These are phyloP conservation scores for Porphyra umbilicalis DNA, from an alignment of 31 red algal species.

Conservation along the genomic window DNA sequence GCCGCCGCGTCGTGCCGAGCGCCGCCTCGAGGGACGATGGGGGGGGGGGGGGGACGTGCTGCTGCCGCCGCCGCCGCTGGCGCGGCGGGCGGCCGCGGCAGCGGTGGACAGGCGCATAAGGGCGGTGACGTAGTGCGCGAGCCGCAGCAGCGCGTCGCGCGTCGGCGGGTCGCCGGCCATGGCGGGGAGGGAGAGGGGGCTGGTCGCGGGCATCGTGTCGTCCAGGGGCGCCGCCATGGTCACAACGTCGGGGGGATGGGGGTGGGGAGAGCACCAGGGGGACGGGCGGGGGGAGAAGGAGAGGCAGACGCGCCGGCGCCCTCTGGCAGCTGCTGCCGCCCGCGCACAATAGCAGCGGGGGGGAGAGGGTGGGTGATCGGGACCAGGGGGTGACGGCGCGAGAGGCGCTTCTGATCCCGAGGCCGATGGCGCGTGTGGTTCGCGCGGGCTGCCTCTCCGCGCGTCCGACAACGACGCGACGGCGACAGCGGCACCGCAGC, in stretches of 20 bases:
- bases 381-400: too few species aligned
- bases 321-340: too few species aligned
- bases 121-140: not conserved
- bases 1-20: not conserved
- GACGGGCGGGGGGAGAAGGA: not conserved
- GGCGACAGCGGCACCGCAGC: too few species aligned
- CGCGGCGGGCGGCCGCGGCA: not conserved
- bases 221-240: not conserved
- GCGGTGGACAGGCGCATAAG: not conserved
- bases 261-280: not conserved
- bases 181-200: not conserved
- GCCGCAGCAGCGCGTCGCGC: not conserved
- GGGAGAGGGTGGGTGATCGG: too few species aligned
- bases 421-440: too few species aligned
- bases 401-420: too few species aligned
- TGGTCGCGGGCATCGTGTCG: not conserved
- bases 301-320: not conserved
- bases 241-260: not conserved
- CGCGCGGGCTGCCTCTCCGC: too few species aligned
- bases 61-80: not conserved
- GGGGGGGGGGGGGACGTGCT: not conserved
- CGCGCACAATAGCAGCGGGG: too few species aligned
- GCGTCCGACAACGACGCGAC: too few species aligned
- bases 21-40: not conserved
- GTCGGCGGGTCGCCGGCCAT: not conserved